Percentiles rank a stretch among this genome's conserved stretches.
These are phyloP conservation scores for Aristolochia fimbriata DNA, from an alignment of 164 flowering plant species.

Conservation along the genomic window DNA sequence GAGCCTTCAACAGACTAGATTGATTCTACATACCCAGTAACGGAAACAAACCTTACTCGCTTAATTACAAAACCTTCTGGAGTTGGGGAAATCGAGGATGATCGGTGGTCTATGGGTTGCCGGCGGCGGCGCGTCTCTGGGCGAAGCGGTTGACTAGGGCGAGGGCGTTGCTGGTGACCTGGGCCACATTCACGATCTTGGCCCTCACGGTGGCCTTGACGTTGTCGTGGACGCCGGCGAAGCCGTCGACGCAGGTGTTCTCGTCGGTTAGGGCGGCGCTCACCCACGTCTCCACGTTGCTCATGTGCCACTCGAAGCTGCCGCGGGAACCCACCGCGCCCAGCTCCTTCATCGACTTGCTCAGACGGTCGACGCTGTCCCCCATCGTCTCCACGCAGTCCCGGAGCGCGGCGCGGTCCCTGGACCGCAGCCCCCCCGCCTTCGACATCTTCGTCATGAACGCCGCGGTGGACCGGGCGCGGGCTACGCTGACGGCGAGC, in stretches of 20 bases:
- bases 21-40: not conserved
- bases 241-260: conserved; percentile 29
- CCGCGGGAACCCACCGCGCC: conserved; percentile 2
- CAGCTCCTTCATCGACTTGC: conserved; percentile 20
- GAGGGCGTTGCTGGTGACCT: conserved; percentile 32
- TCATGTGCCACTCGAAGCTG: conserved; percentile 23
- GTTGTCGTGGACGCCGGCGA: conserved; percentile 8
- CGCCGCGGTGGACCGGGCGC: conserved; percentile 10
- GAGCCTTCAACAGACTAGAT: too few relatives aligned
- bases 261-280: conserved; percentile 38
- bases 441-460: conserved; percentile 13
- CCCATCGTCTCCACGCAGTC: conserved; percentile 26
- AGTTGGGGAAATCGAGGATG: not conserved
- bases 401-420: conserved; percentile 15
- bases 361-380: conserved; percentile 22
- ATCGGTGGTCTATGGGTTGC: not conserved
- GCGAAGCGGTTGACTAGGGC: conserved; percentile 23
- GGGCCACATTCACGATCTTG: conserved; percentile 13
- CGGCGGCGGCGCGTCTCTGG: not conserved
- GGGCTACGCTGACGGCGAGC: conserved; percentile 15
- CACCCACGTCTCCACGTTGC: conserved; percentile 37
- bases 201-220: conserved; percentile 12
- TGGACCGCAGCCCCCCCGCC: conserved; percentile 5
- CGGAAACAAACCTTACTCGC: not conserved
- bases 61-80: not conserved